Evolutionary conservation across 345 rosid genomes (phyloP), one percentile per base, ranked within the genome.

Genomic region (Rhizophora apiculata): DNA sequence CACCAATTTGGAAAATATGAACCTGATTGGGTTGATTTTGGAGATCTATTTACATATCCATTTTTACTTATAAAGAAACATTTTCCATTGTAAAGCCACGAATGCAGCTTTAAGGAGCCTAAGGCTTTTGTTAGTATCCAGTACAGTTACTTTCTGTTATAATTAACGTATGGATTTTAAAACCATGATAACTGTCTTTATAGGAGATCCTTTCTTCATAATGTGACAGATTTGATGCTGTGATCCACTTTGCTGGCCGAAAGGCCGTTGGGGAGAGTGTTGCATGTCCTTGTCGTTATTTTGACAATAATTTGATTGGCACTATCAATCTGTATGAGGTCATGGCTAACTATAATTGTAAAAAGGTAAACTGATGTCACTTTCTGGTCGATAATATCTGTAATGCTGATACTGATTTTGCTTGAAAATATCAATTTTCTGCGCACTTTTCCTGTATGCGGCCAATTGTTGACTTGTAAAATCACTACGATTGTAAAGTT

Each of bases 211-310:
- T 55, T 55, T 34, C 29, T 34, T 67, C 22, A 31, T 46, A 11
- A 64, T 72, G 71, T 46, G 52, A 72, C 79, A 91, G 97, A 75
- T 91, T 84, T 74, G 93, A 94, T 81, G 97, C 96, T 13, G 99
- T 94, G 77, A 89, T 94, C 64, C 99, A 94, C 69, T 91, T 91
- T 76, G 98, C 96, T 80, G 98, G 96, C 59, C 88, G 87, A 27
- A 91, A 94, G 82, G 97, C 98, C 37, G 98, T 93, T 37, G 89
- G 89, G 15, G 98, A 91, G 78, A 94, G 97, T 68, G 90, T 94
- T 67, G 83, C 60, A 13, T 73, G 85, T 63, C 98, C 98, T 66
- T 86, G 86, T 16, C 88, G 92, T 58, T 94, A 94, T 72, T 91
- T 91, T 64, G 96, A 91, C 57, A 86, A 88, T 65, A 88, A 88